Evolutionary conservation across 139 green algal genomes (phyloP).

Genomic region (Asterochloris sp.): DNA sequence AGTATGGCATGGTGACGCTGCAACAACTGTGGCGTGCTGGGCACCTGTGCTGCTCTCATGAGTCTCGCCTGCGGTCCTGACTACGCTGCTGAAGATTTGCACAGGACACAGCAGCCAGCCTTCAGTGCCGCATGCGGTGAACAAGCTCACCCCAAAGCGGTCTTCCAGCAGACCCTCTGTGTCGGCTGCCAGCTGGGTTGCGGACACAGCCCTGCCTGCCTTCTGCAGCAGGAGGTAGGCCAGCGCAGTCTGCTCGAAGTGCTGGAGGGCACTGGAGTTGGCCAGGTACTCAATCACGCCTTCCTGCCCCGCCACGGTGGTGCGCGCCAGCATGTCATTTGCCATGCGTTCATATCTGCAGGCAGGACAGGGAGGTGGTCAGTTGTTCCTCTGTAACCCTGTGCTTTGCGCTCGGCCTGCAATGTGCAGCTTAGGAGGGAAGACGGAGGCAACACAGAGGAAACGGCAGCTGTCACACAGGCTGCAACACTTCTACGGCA

Average conservation of each 20-base stretch:
- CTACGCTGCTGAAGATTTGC: background rate
- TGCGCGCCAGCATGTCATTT: slow-evolving; percentile 28
- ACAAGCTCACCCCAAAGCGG: slow-evolving; percentile 10
- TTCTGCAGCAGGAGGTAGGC: slow-evolving; percentile 31
- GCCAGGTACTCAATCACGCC: slow-evolving; percentile 35
- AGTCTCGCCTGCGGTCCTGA: background rate
- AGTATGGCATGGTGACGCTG: too few relatives aligned
- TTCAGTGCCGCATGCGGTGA: too few relatives aligned
- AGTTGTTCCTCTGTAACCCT: too few relatives aligned
- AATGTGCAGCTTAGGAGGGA: too few relatives aligned
- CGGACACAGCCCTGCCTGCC: background rate
- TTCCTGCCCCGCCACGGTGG: slow-evolving; percentile 36
- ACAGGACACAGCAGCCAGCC: background rate
- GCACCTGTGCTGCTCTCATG: background rate
- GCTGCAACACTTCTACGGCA: too few relatives aligned
- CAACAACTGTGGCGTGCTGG: background rate
- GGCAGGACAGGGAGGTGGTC: background rate
- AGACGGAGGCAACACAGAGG: too few relatives aligned
- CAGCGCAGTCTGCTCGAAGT: slow-evolving; percentile 40
- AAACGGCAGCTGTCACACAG: too few relatives aligned
- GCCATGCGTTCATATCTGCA: slow-evolving; percentile 36
- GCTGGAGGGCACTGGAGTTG: slow-evolving; percentile 33
- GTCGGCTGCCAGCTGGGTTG: slow-evolving; percentile 4
- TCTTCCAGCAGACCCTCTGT: slow-evolving; percentile 24
- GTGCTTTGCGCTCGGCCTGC: too few relatives aligned